Evolutionary conservation across 345 rosid species (phyloP), one percentile per base, ranked within the genome.

Genomic region (Psidium friedrichsthalianum): DNA sequence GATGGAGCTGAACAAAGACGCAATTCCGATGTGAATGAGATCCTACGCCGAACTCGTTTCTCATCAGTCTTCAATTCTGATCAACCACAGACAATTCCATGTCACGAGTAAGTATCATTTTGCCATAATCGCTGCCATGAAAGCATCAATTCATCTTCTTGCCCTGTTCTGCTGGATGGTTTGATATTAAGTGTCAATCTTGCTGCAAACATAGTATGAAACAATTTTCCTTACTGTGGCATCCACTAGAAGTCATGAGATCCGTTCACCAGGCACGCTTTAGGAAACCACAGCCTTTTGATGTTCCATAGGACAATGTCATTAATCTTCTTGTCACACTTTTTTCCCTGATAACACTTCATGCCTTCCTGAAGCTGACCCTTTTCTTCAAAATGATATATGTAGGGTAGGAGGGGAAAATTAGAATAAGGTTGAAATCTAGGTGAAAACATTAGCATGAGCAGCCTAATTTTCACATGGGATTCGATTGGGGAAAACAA

Each of bases 1-100:
- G 94, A 95, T 20, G 96, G 99, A 83, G 98, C 98, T 40, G 96
- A 93, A 64, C 95, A 94, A 74, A 92, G 97, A 91, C 96, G 99
- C 74, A 98, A 98, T 85, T 90, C 97, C 54, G 96, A 98, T 90
- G 99, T 96, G 56, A 82, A 87, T 51, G 99, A 98, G 92, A 98
- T 98, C 85, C 90, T 93, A 36, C 84, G 92, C 18, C 95, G 99
- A 13, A 98, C 99, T 12, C 90, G 84, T 83, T 98, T 98, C 91
- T 90, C 99, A 8, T 91, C 98, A 8, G 89, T 91, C 89, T 86
- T 94, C 18, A 93, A 97, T 85, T 83, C 88, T 6, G 93, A 94
- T 89, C 96, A 93, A 85, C 98, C 99, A 2, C 93, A 88, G 89
- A 97, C 98, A 24, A 97, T 97, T 74, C 91, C 94, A 69, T 90